These are phyloP conservation scores for Mrakia frigida DNA, from an alignment of 768 basidiomycete genomes.

Conservation along the genomic window DNA sequence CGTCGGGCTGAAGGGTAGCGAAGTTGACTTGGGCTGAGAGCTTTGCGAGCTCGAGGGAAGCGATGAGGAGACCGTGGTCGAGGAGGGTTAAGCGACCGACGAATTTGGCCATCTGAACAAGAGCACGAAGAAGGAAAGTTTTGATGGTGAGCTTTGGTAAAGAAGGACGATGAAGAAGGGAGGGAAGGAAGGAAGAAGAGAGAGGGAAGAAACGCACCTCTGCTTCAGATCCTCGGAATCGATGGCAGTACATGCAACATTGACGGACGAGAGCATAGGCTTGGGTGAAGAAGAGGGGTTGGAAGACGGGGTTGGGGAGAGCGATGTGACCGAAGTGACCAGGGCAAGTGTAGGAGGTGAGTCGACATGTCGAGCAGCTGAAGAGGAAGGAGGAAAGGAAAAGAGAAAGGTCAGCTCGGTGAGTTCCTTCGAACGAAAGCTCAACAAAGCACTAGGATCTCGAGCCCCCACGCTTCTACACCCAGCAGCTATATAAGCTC, in stretches of 20 bases:
- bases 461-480: background rate
- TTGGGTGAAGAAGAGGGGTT: slow-evolving; percentile 90
- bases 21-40: slow-evolving; percentile 49
- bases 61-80: slow-evolving; percentile 80
- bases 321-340: slow-evolving; percentile 99
- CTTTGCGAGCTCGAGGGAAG: slow-evolving; percentile 69
- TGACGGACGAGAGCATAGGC: slow-evolving; percentile 81
- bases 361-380: slow-evolving; percentile 88
- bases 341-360: slow-evolving; percentile 90
- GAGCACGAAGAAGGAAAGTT: background rate
- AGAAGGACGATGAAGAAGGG: background rate
- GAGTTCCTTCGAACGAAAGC: background rate
- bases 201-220: slow-evolving; percentile 49
- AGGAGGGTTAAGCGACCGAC: slow-evolving; percentile 78
- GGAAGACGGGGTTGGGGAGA: slow-evolving; percentile 88
- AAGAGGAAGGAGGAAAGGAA: background rate
- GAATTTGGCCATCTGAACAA: slow-evolving; percentile 66
- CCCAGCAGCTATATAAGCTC: background rate
- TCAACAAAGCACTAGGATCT: too few species aligned
- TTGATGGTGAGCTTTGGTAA: background rate
- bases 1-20: slow-evolving; percentile 13
- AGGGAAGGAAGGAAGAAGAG: background rate
- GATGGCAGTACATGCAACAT: slow-evolving; percentile 89
- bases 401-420: background rate
- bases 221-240: slow-evolving; percentile 72